Conservation (phyloP, 257 asterid species). For the Ophiorrhiza pumila region DNA sequence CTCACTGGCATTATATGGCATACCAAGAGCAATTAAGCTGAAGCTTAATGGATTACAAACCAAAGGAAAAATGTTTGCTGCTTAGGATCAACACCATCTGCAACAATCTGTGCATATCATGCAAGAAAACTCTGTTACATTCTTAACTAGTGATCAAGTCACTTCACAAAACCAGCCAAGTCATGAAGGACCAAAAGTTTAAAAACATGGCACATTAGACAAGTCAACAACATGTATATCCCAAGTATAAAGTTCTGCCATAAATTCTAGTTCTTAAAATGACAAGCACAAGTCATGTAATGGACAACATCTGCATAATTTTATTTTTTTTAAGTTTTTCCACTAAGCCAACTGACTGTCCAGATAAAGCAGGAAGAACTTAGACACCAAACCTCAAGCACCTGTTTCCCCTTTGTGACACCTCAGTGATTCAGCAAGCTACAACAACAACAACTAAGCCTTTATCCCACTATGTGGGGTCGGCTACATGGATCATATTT, state of each 20-base stretch:
- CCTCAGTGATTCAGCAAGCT: neutral
- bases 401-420: too few species aligned
- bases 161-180: neutral
- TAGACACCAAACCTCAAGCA: neutral
- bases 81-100: slow-evolving; percentile 89
- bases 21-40: slow-evolving; percentile 19
- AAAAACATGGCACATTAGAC: neutral
- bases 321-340: neutral
- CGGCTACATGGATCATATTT: too few species aligned
- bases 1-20: slow-evolving; percentile 18
- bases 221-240: neutral
- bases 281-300: neutral
- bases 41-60: slow-evolving; percentile 38
- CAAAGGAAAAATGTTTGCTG: slow-evolving; percentile 78
- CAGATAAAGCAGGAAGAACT: neutral
- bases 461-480: too few species aligned
- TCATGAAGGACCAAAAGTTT: neutral
- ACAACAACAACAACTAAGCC: too few species aligned
- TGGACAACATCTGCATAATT: neutral
- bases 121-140: slow-evolving; percentile 10
- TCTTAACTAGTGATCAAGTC: neutral
- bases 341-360: neutral
- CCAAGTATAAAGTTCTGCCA: neutral
- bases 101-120: slow-evolving; percentile 52
- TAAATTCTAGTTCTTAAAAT: neutral